Evolutionary conservation across 345 rosid species (phyloP), one percentile per base, ranked within the genome.

Genomic region (Rhodamnia argentea): DNA sequence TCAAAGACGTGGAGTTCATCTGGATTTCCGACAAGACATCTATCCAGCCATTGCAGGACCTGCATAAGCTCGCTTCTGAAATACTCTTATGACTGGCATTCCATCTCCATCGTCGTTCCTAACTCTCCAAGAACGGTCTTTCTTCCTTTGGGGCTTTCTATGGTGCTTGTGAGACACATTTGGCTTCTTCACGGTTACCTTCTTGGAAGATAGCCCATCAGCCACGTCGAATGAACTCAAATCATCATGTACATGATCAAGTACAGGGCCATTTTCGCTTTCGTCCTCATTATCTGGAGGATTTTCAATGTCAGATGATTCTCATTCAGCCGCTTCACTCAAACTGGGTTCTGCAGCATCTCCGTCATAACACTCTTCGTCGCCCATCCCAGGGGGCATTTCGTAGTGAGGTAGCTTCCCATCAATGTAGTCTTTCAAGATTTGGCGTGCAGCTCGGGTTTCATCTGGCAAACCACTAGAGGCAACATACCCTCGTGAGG

Each of bases 381-480:
- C 82, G 3, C 89, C 86, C 87, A 89, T 90, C 53, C 93, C 94
- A 16, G 99, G 96, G 20, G 99, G 99, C 90, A 95, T 87, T 90
- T 91, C 92, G 62, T 88, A 93, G 90, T 96, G 99, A 29, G 92
- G 94, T 82, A 97, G 90, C 91, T 95, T 97, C 78, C 99, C 96
- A 53, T 95, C 95, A 86, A 95, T 90, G 85, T 90, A 96, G 78
- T 97, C 97, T 90, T 97, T 97, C 89, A 97, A 88, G 29, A 97
- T 95, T 86, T 89, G 94, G 27, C 98, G 96, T 59, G 98, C 96
- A 76, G 96, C 99, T 86, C 90, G 92, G 47, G 98, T 95, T 88
- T 97, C 98, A 86, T 96, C 98, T 9, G 99, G 99, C 88, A 96
- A 88, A 84, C 99, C 99, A 92, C 98, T 95, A n/a, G 99, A 88